phyloP scores from a whole-genome alignment of 2,329 filamentous ascomycete species.

The Aspergillus phoenicis region DNA sequence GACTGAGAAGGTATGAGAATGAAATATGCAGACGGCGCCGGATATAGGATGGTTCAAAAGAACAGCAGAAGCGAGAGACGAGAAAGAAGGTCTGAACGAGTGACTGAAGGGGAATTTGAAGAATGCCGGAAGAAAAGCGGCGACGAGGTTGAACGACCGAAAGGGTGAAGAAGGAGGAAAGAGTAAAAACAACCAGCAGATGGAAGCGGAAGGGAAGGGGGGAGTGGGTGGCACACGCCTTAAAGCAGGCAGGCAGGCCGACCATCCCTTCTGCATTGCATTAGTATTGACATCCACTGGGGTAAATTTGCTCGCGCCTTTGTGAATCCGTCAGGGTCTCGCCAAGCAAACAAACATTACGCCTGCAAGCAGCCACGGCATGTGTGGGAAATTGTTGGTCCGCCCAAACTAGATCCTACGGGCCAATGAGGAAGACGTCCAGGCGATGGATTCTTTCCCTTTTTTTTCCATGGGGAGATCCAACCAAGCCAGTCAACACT shows the following conservation, averaged over 20 bases:
- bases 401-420: not conserved
- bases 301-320: not conserved
- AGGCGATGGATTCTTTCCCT: not conserved
- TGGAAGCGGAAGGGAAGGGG: not conserved
- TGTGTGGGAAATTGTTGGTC: conserved; percentile 7
- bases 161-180: conserved; percentile 3
- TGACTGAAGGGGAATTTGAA: conserved; percentile 18
- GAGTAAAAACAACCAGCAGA: conserved; percentile 3
- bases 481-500: too few species aligned
- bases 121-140: conserved; percentile 13
- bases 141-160: conserved; percentile 8
- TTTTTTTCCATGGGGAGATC: too few species aligned
- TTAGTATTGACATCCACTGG: not conserved
- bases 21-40: not conserved
- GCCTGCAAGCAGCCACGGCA: conserved; percentile 4
- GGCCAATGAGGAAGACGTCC: not conserved
- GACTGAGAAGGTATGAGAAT: conserved; percentile 2
- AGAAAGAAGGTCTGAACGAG: conserved; percentile 21
- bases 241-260: conserved; percentile 11
- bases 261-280: conserved; percentile 10
- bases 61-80: conserved; percentile 13
- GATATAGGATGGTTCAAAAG: conserved; percentile 1
- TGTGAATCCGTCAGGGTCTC: not conserved
- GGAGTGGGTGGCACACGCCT: conserved; percentile 9
- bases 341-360: not conserved